phyloP scores from a whole-genome alignment of 1,284 basidiomycete species.

The Sphagnurus paluster region DNA sequence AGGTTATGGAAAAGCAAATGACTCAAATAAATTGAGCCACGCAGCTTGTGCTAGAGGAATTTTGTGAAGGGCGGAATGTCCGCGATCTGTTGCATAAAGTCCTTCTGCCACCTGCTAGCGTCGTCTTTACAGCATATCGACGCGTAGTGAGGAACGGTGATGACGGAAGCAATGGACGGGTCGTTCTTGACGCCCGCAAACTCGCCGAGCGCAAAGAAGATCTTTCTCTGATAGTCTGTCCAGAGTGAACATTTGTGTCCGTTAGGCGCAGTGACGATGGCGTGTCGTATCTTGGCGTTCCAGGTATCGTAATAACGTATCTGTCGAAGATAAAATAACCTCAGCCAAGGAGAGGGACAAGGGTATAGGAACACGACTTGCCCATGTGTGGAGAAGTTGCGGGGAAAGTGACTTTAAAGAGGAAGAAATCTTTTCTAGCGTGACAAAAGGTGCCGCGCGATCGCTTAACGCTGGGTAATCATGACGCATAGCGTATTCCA shows the following conservation, averaged over 20 bases:
- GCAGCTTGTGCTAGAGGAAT: slow-evolving; percentile 8
- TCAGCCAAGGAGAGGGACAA: background rate
- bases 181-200: slow-evolving; percentile 14
- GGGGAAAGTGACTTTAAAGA: slow-evolving; percentile 8
- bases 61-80: slow-evolving; percentile 15
- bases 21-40: too few relatives aligned
- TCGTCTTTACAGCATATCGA: slow-evolving; percentile 19
- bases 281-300: slow-evolving; percentile 12
- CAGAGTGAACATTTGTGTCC: slow-evolving; percentile 17
- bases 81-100: slow-evolving; percentile 8
- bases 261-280: slow-evolving; percentile 7
- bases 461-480: slow-evolving; percentile 11
- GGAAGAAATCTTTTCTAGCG: slow-evolving; percentile 9
- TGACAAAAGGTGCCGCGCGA: slow-evolving; percentile 14
- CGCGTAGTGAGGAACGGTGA: slow-evolving; percentile 16
- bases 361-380: background rate
- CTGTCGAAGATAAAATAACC: background rate
- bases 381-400: slow-evolving; percentile 12
- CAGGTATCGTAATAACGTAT: slow-evolving; percentile 15
- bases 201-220: slow-evolving; percentile 13
- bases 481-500: slow-evolving; percentile 18
- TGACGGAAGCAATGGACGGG: slow-evolving; percentile 10
- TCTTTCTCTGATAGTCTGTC: slow-evolving; percentile 16
- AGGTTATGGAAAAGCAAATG: too few relatives aligned
- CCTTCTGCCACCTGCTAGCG: slow-evolving; percentile 12